Evolutionary conservation across 225 moss, liverwort and hornwort species (phyloP), one percentile per base, ranked within the genome.

Genomic region (Polytrichum formosum): DNA sequence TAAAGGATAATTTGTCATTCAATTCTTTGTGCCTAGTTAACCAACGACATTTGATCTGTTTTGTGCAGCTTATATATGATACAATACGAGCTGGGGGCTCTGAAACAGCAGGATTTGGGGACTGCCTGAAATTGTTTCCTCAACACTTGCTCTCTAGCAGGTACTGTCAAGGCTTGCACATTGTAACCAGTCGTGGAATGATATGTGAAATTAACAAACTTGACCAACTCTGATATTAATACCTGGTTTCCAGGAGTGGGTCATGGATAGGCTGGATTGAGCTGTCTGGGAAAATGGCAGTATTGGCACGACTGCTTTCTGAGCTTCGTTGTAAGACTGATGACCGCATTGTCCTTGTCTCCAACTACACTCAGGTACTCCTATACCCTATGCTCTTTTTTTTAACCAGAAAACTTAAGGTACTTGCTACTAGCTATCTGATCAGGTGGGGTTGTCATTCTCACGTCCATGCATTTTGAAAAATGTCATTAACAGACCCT

Each of bases 331-430:
- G 94, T 67, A 85, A 92, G 68, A 97, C 94, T 4, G 92, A 97
- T 79, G 97, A 97, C 73, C 89, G 97, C 69, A 97, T 97, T 77
- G 97, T 97, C 30, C 84, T 97, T 22, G 97, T 97, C 76, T 97
- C 97, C 30, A 97, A 97, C 64, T 97, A 97, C 68, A 97, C 97
- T 68, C 97, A 97, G 84, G 96, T 96, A 25, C 73, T 69, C 55
- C 27, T 55, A 62, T 20, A 67, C 9, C 46, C 27, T 55, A 29
- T 37, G 53, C 19, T 28, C 59, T 59, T 54, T 66, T 54, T 9
- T 23, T 70, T 25, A 1, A 62, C 10, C 9, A 60, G 59, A 60
- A 60, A 21, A 1, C 2, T 60, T 6, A 26, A 26, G 7, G 2
- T 6, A n/a, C 26, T 61, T 26, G 26, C 7, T 60, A n/a, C 59